Evolutionary conservation across 495 filamentous ascomycete species (phyloP).

Genomic region (Trichocladium uniseriatum): DNA sequence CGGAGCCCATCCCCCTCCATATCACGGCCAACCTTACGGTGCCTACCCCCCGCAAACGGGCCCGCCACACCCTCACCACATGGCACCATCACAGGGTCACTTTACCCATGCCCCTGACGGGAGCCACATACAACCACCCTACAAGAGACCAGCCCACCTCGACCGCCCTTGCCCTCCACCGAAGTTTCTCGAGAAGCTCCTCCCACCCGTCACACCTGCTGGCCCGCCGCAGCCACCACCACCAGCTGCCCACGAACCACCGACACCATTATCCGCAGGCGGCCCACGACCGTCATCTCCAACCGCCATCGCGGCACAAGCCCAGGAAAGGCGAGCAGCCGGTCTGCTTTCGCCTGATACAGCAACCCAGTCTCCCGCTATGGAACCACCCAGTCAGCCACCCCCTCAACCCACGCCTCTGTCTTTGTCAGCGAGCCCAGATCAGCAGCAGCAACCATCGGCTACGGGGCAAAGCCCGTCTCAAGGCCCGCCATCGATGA

Average conservation of each 20-base stretch:
- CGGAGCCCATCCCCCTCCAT: not conserved
- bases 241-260: not conserved
- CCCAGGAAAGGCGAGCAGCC: not conserved
- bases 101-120: too few species aligned
- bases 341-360: not conserved
- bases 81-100: too few species aligned
- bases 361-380: not conserved
- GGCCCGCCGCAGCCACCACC: not conserved
- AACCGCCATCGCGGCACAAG: not conserved
- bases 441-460: not conserved
- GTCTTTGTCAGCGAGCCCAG: too few species aligned
- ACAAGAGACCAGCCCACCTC: not conserved
- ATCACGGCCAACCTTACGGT: not conserved
- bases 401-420: too few species aligned
- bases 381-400: not conserved
- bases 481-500: not conserved
- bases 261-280: not conserved
- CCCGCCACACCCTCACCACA: not conserved
- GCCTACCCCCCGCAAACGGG: too few species aligned
- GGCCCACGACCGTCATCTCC: not conserved
- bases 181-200: not conserved
- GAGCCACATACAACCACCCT: not conserved
- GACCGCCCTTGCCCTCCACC: constrained; percentile 3
- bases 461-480: too few species aligned
- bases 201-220: not conserved